Conservation (phyloP, 495 filamentous ascomycete genomes). For the Tuber magnatum region DNA sequence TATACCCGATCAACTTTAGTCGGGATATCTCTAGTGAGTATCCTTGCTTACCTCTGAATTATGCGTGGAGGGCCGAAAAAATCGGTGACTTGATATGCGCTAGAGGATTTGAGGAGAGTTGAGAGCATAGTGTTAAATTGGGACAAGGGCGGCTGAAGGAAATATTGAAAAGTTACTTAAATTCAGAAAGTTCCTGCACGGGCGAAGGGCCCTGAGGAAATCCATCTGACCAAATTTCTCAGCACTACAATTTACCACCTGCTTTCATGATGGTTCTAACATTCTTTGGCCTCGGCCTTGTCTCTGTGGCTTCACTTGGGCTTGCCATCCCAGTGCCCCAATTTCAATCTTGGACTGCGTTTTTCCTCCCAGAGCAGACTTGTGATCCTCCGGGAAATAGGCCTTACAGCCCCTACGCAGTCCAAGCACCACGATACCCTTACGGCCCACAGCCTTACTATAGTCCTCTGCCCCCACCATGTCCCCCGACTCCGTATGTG, state of each 20-base stretch:
- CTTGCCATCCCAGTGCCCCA: constrained; percentile 20
- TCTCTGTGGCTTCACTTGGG: constrained; percentile 8
- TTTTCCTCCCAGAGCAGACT: constrained; percentile 24
- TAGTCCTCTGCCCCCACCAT: constrained; percentile 5
- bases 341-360: constrained; percentile 23
- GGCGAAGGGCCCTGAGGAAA: background rate
- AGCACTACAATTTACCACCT: background rate
- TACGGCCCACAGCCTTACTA: constrained; percentile 15
- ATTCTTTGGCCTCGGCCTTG: constrained; percentile 6
- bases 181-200: background rate
- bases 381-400: constrained; percentile 2
- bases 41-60: background rate
- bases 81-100: background rate
- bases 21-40: background rate
- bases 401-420: constrained; percentile 1
- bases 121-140: background rate
- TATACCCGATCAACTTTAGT: background rate
- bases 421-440: background rate
- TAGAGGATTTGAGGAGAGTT: background rate
- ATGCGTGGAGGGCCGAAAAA: background rate
- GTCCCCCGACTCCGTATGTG: background rate
- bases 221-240: background rate
- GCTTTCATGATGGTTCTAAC: background rate
- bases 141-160: background rate
- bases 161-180: background rate